Evolutionary conservation across 2,329 filamentous ascomycete species (phyloP).

Genomic region (Arthrobotrys megalospora): DNA sequence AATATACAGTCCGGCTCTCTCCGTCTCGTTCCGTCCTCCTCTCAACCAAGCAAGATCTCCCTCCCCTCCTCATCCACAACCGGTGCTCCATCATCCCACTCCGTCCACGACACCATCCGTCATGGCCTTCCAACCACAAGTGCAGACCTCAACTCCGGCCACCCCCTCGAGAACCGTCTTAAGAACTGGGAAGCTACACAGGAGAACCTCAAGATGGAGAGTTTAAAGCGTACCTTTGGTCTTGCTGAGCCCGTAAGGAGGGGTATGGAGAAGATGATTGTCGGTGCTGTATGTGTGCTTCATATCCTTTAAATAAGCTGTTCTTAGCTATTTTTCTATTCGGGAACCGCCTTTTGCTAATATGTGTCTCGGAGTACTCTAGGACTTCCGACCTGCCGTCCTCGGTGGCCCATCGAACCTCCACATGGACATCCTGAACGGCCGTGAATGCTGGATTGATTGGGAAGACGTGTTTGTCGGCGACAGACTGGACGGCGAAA

Average conservation of each 20-base stretch:
- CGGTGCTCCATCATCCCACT: constrained; percentile 89
- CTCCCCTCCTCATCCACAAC: constrained; percentile 74
- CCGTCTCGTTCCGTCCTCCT: constrained; percentile 83
- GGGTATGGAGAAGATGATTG: constrained; percentile 95
- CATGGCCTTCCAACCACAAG: constrained; percentile 76
- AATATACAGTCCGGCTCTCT: constrained; percentile 76
- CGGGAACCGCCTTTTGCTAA: not conserved
- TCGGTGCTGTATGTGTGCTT: constrained; percentile 66
- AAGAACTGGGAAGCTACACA: constrained; percentile 91
- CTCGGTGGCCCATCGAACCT: constrained; percentile 73
- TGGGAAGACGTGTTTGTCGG: constrained; percentile 97
- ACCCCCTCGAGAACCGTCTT: constrained; percentile 93
- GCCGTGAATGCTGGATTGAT: constrained; percentile 80
- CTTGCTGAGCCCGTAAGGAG: constrained; percentile 92
- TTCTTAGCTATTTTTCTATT: not conserved
- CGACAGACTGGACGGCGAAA: constrained; percentile 78
- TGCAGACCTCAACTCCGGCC: constrained; percentile 76
- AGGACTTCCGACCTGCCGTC: constrained; percentile 75
- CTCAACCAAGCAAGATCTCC: constrained; percentile 77
- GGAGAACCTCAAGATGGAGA: constrained; percentile 88
- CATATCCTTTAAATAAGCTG: not conserved
- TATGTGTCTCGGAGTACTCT: constrained; percentile 74
- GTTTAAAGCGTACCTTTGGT: constrained; percentile 87
- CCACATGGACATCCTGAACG: constrained; percentile 90
- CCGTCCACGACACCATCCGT: constrained; percentile 93